These are phyloP conservation scores for Lasiosphaeria hispida DNA, from an alignment of 495 filamentous ascomycete species.

Conservation along the genomic window DNA sequence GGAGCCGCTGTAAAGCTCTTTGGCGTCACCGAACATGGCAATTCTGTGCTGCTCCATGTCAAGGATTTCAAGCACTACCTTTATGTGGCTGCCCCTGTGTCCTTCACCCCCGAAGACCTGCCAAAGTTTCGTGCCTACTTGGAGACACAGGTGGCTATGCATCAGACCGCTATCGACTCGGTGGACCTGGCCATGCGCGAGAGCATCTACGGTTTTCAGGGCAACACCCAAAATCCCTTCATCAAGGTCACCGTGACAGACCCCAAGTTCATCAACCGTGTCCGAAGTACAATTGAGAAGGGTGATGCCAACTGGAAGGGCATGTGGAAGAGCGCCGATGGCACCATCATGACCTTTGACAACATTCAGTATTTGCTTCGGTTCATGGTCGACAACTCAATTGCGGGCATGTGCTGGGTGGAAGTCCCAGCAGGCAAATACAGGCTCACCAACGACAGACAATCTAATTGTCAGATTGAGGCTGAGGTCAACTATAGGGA, in stretches of 20 bases:
- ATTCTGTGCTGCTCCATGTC: slow-evolving; percentile 93
- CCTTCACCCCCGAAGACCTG: slow-evolving; percentile 74
- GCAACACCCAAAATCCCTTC: slow-evolving; percentile 87
- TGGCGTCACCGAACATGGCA: slow-evolving; percentile 91
- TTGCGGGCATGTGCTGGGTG: slow-evolving; percentile 97
- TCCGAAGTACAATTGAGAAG: slow-evolving; percentile 69
- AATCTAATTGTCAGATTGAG: slow-evolving; percentile 95
- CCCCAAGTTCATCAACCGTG: slow-evolving; percentile 70
- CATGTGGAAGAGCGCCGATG: slow-evolving; percentile 74
- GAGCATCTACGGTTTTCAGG: slow-evolving; percentile 89
- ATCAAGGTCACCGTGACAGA: slow-evolving; percentile 90
- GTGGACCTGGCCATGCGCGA: slow-evolving; percentile 78
- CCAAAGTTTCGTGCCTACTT: slow-evolving; percentile 71
- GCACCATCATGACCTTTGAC: slow-evolving; percentile 81
- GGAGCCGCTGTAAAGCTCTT: slow-evolving; percentile 81
- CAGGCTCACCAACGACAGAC: slow-evolving; percentile 60
- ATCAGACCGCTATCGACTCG: slow-evolving; percentile 57
- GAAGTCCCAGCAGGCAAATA: slow-evolving; percentile 77
- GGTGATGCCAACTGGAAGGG: slow-evolving; percentile 84
- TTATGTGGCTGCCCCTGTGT: slow-evolving; percentile 83
- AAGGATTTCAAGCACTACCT: slow-evolving; percentile 96
- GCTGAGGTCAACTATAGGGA: slow-evolving; percentile 77
- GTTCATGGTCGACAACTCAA: slow-evolving; percentile 96
- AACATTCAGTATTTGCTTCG: slow-evolving; percentile 90
- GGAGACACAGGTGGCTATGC: slow-evolving; percentile 66